Base-by-base conservation (phyloP, 1,284 basidiomycete species). In the Golubevia pallescens region DNA sequence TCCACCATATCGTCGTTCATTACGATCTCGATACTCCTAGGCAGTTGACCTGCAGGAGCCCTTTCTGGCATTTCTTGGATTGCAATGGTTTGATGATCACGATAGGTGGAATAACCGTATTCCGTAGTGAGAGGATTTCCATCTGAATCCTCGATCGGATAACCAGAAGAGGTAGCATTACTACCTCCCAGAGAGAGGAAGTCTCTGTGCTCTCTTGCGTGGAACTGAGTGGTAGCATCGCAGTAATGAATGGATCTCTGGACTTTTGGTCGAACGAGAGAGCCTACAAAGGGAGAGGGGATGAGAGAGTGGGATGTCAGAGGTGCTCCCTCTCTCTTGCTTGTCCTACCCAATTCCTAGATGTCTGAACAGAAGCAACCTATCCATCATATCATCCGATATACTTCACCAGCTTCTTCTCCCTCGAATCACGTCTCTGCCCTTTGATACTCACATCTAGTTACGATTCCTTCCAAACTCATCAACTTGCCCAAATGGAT, bases 41-140 rank as follows among this genome's bases (percentile, higher is more conserved):
- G 97, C 56, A 99, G 88, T 86, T 99, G 96, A 28, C 97, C 97
- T 20, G 97, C 92, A 19, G 97, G 97, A 6, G 97, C 95, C 14
- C 96, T 91, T 87, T 99, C 97, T 0, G 97, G 97, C 96, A 99
- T 99, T 86, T 99, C 97, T 87, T 99, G 97, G 70, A 99, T 97
- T 82, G 92, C 94, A 82, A 99, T 94, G 73, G 94, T 91, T 87
- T 99, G 97, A 87, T 98, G 93, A 87, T 99, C 97, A 66, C 93
- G 90, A 88, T 97, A 99, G 3, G 92, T 90, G 80, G 93, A 94
- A 70, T 92, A 89, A 10, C 97, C 97, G 83, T 92, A 99, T 87
- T 99, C 97, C 81, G 93, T 97, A 80, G 95, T 90, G 58, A 99
- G 88, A 4, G 91, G 88, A 81, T 92, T 91, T 1, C 94, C 94